Percentiles rank a stretch among this genome's conserved stretches.
Conservation (phyloP, 2,329 filamentous ascomycete species). For the Daldinia sp. region DNA sequence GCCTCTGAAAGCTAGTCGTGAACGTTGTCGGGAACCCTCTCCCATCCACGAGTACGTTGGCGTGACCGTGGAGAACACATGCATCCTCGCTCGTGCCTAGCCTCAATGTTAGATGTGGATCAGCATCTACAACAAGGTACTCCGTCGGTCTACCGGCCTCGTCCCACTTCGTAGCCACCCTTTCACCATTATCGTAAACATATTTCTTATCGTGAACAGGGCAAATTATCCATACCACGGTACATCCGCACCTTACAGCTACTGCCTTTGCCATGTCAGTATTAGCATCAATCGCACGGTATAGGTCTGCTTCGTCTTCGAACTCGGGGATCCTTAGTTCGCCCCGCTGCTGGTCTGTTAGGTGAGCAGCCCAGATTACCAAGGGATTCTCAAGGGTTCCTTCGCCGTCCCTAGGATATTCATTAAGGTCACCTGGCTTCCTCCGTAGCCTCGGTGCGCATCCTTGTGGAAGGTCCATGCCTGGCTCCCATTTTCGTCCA, state of each 20-base stretch:
- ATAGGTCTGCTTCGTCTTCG: conserved; percentile 21
- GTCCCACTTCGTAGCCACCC: conserved; percentile 11
- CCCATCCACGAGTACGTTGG: conserved; percentile 19
- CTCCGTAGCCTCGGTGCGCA: background rate
- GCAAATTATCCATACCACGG: conserved; percentile 27
- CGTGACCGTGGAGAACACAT: conserved; percentile 15
- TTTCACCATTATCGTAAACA: conserved; percentile 12
- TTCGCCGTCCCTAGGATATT: conserved; percentile 19
- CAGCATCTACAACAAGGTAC: conserved; percentile 12
- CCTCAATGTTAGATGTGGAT: conserved; percentile 23
- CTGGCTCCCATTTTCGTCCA: conserved; percentile 12
- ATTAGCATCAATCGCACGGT: conserved; percentile 25
- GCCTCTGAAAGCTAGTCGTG: conserved; percentile 14
- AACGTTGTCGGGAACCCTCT: conserved; percentile 24
- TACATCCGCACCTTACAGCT: conserved; percentile 16
- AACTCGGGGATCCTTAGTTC: conserved; percentile 22
- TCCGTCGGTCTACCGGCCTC: conserved; percentile 1
- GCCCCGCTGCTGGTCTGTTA: background rate
- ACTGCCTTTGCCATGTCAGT: conserved; percentile 28
- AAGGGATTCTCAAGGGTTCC: conserved; percentile 25
- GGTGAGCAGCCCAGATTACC: conserved; percentile 23
- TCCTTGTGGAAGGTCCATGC: conserved; percentile 19
- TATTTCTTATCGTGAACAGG: conserved; percentile 24
- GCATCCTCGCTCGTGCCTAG: conserved; percentile 24
- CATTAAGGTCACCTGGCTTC: background rate